Percentiles rank a stretch among this genome's conserved stretches.
These are phyloP conservation scores for Blastomyces silverae DNA, from an alignment of 2,329 filamentous ascomycete genomes.

Conservation along the genomic window DNA sequence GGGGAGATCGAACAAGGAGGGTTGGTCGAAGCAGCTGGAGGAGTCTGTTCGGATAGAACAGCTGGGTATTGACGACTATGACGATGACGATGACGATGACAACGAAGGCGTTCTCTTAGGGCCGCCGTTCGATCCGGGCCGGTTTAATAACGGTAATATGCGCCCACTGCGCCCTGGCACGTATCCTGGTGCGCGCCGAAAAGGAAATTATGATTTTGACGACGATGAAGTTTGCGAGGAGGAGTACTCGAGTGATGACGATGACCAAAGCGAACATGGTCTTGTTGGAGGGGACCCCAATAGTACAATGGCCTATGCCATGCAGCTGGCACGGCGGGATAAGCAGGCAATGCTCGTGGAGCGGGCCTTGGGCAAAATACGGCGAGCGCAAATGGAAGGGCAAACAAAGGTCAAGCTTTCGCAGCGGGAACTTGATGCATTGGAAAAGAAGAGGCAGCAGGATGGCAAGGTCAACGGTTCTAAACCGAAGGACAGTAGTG, in stretches of 20 bases:
- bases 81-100: conserved; percentile 47
- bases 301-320: conserved; percentile 40
- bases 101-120: conserved; percentile 26
- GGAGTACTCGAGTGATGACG: conserved; percentile 38
- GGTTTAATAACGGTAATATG: conserved; percentile 10
- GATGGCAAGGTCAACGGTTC: conserved; percentile 32
- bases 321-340: conserved; percentile 53
- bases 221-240: conserved; percentile 39
- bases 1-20: conserved; percentile 54
- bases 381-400: conserved; percentile 67
- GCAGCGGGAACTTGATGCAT: conserved; percentile 70
- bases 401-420: conserved; percentile 73
- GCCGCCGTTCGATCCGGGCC: conserved; percentile 9
- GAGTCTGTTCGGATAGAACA: conserved; percentile 56
- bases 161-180: background rate
- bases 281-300: conserved; percentile 34
- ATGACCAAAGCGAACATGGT: conserved; percentile 49
- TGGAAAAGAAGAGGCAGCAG: conserved; percentile 62
- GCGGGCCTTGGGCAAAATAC: conserved; percentile 71
- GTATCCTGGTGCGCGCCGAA: conserved; percentile 12
- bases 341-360: conserved; percentile 71
- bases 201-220: conserved; percentile 35
- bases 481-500: conserved; percentile 24
- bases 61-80: conserved; percentile 48
- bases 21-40: conserved; percentile 49